Percentiles rank a stretch among this genome's conserved stretches.
phyloP scores from a whole-genome alignment of 2,329 filamentous ascomycete genomes.

The Podosphaera xanthii region DNA sequence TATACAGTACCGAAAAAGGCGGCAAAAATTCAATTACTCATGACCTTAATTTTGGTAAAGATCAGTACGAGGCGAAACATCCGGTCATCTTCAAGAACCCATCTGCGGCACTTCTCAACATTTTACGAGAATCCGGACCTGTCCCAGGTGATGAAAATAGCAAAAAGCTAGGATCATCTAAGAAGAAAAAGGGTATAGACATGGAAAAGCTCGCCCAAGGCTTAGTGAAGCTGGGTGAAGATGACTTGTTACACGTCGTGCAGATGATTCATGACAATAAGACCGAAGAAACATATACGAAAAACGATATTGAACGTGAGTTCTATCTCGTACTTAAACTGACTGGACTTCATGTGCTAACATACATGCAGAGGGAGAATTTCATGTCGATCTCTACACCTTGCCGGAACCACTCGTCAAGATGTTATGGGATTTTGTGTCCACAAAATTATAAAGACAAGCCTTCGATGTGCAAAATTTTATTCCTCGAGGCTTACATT shows the following conservation, averaged over 20 bases:
- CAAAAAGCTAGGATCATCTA: constrained; percentile 34
- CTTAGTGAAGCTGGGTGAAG: constrained; percentile 70
- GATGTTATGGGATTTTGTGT: constrained; percentile 79
- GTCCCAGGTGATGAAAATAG: constrained; percentile 54
- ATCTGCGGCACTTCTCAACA: constrained; percentile 57
- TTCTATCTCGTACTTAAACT: constrained; percentile 8
- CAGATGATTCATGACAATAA: constrained; percentile 98
- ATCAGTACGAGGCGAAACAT: constrained; percentile 66
- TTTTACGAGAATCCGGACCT: constrained; percentile 63
- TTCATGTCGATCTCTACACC: constrained; percentile 96
- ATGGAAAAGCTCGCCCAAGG: constrained; percentile 95
- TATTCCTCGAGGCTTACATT: neutral
- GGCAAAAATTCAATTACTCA: constrained; percentile 60
- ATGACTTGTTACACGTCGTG: constrained; percentile 82
- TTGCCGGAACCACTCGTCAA: constrained; percentile 74
- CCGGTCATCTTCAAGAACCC: constrained; percentile 77
- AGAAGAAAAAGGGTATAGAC: constrained; percentile 51
- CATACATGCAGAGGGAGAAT: constrained; percentile 54
- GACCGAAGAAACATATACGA: constrained; percentile 77
- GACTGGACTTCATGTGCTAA: constrained; percentile 1
- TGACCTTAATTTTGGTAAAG: constrained; percentile 74
- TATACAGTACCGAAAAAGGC: constrained; percentile 66
- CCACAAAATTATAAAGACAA: neutral
- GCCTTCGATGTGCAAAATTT: neutral
- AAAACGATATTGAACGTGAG: constrained; percentile 89